Conservation (phyloP, 192 early-diverging fungal species). For the Entomortierella beljakovae region DNA sequence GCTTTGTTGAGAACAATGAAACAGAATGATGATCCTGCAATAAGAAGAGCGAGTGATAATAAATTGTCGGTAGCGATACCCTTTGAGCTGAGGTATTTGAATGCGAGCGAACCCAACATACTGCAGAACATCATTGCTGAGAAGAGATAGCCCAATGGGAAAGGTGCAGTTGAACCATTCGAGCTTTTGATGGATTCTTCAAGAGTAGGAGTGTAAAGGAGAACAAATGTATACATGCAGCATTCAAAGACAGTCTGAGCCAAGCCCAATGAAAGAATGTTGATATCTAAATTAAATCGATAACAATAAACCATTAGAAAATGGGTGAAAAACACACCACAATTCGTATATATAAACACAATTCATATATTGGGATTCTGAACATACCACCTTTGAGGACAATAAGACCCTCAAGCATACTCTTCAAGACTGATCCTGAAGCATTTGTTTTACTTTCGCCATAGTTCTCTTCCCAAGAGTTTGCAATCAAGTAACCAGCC, state of each 20-base stretch:
- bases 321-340: neutral
- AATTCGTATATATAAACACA: no score
- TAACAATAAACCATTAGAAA: neutral
- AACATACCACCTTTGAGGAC: constrained; percentile 49
- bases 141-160: constrained; percentile 66
- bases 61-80: constrained; percentile 31
- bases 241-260: constrained; percentile 73
- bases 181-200: constrained; percentile 49
- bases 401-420: constrained; percentile 47
- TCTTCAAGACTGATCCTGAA: constrained; percentile 33
- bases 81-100: constrained; percentile 49
- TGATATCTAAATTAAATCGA: constrained; percentile 54
- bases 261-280: constrained; percentile 62
- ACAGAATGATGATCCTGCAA: constrained; percentile 56
- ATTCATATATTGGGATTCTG: no score
- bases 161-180: neutral
- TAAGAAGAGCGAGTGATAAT: constrained; percentile 51
- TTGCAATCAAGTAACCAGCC: constrained; percentile 61
- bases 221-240: constrained; percentile 74
- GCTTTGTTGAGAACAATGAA: constrained; percentile 33
- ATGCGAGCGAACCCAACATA: constrained; percentile 64
- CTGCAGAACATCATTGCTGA: constrained; percentile 65
- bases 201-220: constrained; percentile 68
- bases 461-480: constrained; percentile 81
- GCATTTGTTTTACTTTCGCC: constrained; percentile 60